Evolutionary conservation across 345 rosid species (phyloP).

Genomic region (Laguncularia racemosa): DNA sequence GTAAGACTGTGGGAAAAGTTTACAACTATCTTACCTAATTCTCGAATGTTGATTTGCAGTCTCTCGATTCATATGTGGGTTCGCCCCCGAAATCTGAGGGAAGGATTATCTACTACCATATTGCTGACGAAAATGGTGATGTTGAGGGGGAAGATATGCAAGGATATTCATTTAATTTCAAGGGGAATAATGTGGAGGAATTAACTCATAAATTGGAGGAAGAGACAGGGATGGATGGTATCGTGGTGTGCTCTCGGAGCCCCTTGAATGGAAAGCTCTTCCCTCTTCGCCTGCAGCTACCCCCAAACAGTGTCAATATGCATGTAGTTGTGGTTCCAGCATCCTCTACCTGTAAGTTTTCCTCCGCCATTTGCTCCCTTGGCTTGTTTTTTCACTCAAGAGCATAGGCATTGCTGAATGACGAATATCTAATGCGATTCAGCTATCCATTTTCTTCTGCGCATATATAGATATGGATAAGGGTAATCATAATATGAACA

Average conservation of each 20-base stretch:
- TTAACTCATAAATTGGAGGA: slow-evolving; percentile 61
- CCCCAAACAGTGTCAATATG: slow-evolving; percentile 75
- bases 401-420: no score
- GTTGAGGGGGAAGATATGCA: slow-evolving; percentile 55
- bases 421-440: no score
- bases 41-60: slow-evolving; percentile 28
- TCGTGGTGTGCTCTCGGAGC: slow-evolving; percentile 79
- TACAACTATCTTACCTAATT: background rate
- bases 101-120: slow-evolving; percentile 65
- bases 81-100: slow-evolving; percentile 81
- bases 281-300: slow-evolving; percentile 89
- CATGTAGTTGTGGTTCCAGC: slow-evolving; percentile 64
- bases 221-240: slow-evolving; percentile 58
- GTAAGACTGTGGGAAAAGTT: no score
- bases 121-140: slow-evolving; percentile 68
- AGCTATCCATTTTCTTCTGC: no score
- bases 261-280: slow-evolving; percentile 80
- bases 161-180: slow-evolving; percentile 56
- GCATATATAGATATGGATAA: no score
- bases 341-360: slow-evolving; percentile 35
- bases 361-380: no score
- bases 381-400: no score
- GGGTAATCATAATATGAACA: no score
- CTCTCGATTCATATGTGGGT: slow-evolving; percentile 44
- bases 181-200: slow-evolving; percentile 69